A percentile compares a stretch with the other conserved stretches of the same genome.
These are phyloP conservation scores for Tylopilus sp. DNA, from an alignment of 768 basidiomycete genomes.

Conservation along the genomic window DNA sequence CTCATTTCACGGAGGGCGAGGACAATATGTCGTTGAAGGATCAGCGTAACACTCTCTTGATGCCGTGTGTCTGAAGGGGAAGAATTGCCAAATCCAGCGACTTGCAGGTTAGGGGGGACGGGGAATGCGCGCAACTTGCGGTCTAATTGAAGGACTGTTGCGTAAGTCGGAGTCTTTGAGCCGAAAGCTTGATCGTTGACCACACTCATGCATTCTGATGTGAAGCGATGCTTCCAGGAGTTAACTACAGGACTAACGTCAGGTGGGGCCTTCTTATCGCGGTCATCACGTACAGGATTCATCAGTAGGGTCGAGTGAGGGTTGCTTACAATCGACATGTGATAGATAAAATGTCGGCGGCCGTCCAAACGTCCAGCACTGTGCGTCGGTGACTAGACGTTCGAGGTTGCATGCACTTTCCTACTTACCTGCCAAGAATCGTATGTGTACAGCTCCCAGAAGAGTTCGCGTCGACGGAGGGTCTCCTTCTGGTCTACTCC, in stretches of 20 bases:
- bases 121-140: conserved; percentile 66
- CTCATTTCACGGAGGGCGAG: conserved; percentile 68
- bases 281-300: conserved; percentile 52
- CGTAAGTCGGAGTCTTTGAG: conserved; percentile 64
- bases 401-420: not conserved
- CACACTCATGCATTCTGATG: conserved; percentile 64
- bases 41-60: conserved; percentile 39
- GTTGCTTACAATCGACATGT: conserved; percentile 66
- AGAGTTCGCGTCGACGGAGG: conserved; percentile 58
- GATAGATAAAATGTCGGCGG: conserved; percentile 66
- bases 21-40: conserved; percentile 63
- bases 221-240: conserved; percentile 68
- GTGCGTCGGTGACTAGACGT: conserved; percentile 35
- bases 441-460: conserved; percentile 55
- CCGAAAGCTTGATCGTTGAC: conserved; percentile 72
- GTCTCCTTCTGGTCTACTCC: conserved; percentile 56
- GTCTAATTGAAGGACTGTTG: conserved; percentile 64
- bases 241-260: conserved; percentile 40
- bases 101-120: conserved; percentile 61
- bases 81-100: conserved; percentile 61
- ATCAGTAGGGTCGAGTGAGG: conserved; percentile 45
- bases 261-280: not conserved
- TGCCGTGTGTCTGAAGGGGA: conserved; percentile 40
- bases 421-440: conserved; percentile 34
- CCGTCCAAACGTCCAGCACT: conserved; percentile 67